Conservation (phyloP, 176 grass and related monocot genomes). For the Hordeum vulgare region DNA sequence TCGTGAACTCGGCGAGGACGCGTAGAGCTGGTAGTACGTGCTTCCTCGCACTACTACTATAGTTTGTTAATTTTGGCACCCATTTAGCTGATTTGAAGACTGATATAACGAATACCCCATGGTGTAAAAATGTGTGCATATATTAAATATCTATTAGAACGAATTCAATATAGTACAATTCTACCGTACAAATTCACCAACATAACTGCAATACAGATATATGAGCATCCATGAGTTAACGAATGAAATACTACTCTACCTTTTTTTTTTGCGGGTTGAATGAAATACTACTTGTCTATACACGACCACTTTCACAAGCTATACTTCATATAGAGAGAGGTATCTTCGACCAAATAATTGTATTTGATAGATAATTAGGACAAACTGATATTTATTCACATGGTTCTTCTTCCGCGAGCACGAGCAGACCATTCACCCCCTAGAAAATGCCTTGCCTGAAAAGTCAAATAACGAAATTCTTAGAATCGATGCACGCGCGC, state of each 20-base stretch:
- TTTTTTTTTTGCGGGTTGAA: too few relatives aligned
- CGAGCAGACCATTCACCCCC: not conserved
- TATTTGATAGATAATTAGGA: not conserved
- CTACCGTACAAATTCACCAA: too few relatives aligned
- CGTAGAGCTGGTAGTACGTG: not conserved
- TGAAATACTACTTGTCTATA: not conserved
- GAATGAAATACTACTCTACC: not conserved
- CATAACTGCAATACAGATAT: not conserved
- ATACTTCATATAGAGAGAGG: not conserved
- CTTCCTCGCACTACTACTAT: not conserved
- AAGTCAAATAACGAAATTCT: not conserved
- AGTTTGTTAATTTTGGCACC: not conserved
- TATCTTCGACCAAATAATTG: too few relatives aligned
- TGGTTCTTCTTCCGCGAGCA: not conserved
- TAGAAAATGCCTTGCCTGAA: not conserved
- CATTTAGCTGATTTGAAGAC: too few relatives aligned
- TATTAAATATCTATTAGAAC: too few relatives aligned
- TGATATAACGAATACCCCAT: too few relatives aligned
- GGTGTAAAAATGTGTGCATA: too few relatives aligned
- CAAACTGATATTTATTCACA: not conserved
- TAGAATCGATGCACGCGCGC: not conserved
- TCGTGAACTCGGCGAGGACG: not conserved
- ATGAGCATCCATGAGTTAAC: not conserved
- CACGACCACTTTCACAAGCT: not conserved
- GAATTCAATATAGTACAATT: too few relatives aligned